Conservation (phyloP, 1,284 basidiomycete genomes). For the Meira nashicola region DNA sequence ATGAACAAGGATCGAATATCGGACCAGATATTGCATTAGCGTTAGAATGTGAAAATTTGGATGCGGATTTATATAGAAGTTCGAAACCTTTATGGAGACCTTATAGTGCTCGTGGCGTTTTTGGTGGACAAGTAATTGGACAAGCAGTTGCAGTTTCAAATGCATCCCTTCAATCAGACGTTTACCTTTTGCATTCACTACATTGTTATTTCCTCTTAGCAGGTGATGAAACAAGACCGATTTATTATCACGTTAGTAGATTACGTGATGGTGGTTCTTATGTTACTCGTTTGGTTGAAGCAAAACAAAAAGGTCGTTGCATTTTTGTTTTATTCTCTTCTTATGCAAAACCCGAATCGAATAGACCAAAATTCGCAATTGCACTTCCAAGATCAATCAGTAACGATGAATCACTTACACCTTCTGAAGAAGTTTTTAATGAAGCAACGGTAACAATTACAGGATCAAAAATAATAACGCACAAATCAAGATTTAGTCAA, state of each 20-base stretch:
- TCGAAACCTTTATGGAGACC: slow-evolving; percentile 38
- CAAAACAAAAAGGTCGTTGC: slow-evolving; percentile 31
- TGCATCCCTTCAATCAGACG: slow-evolving; percentile 33
- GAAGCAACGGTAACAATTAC: background rate
- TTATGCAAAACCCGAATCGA: slow-evolving; percentile 45
- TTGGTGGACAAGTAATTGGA: slow-evolving; percentile 48
- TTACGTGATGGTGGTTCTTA: slow-evolving; percentile 49
- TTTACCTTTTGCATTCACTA: slow-evolving; percentile 15
- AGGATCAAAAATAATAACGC: background rate
- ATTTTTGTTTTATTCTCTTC: slow-evolving; percentile 29
- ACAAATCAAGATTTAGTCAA: slow-evolving; percentile 19
- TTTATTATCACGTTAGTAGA: slow-evolving; percentile 42
- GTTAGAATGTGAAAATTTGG: slow-evolving; percentile 41
- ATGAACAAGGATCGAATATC: slow-evolving; percentile 31
- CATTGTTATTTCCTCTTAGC: slow-evolving; percentile 45
- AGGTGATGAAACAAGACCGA: slow-evolving; percentile 31
- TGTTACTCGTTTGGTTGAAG: slow-evolving; percentile 43
- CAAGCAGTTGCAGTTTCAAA: slow-evolving; percentile 39
- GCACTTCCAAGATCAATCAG: slow-evolving; percentile 23
- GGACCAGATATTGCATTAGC: slow-evolving; percentile 10
- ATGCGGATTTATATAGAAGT: slow-evolving; percentile 36
- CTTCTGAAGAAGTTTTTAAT: background rate
- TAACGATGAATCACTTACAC: slow-evolving; percentile 9
- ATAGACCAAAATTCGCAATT: slow-evolving; percentile 40
- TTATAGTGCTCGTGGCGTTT: slow-evolving; percentile 42